Evolutionary conservation across 2,329 filamentous ascomycete species (phyloP).

Genomic region (Ophiostoma novo-ulmi): DNA sequence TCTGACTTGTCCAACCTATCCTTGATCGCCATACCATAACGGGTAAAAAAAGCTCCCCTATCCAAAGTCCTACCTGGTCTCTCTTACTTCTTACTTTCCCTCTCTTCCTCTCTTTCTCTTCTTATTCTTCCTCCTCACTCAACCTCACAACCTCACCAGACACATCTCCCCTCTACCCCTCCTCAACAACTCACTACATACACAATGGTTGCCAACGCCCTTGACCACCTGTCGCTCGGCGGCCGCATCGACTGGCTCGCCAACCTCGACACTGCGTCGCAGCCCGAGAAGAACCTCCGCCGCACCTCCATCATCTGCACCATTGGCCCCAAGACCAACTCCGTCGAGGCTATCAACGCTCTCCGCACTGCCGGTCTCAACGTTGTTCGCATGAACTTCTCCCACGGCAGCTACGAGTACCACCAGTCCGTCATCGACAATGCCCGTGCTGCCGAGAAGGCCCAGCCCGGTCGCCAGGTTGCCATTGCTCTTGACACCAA

Average conservation of each 20-base stretch:
- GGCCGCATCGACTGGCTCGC: slow-evolving; percentile 62
- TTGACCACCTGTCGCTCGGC: slow-evolving; percentile 80
- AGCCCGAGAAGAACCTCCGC: slow-evolving; percentile 83
- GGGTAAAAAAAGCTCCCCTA: slow-evolving; percentile 11
- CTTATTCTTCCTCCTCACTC: neutral
- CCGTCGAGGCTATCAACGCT: slow-evolving; percentile 90
- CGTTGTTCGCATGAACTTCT: slow-evolving; percentile 99
- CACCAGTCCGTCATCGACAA: slow-evolving; percentile 93
- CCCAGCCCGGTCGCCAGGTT: slow-evolving; percentile 74
- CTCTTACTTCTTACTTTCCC: neutral
- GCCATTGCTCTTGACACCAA: slow-evolving; percentile 86
- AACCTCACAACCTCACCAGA: neutral
- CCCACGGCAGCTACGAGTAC: slow-evolving; percentile 90
- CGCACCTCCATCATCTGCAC: slow-evolving; percentile 98
- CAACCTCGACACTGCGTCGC: slow-evolving; percentile 79
- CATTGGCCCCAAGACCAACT: slow-evolving; percentile 99
- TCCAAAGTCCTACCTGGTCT: slow-evolving; percentile 1
- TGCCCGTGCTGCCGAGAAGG: slow-evolving; percentile 76
- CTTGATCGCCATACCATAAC: slow-evolving; percentile 10
- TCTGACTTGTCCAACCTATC: slow-evolving; percentile 13
- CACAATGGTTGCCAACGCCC: slow-evolving; percentile 58
- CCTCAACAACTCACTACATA: slow-evolving; percentile 22
- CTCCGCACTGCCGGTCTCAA: slow-evolving; percentile 89
- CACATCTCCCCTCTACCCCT: slow-evolving; percentile 17
- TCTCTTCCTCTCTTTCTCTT: neutral